Conservation (phyloP, 176 grass and related monocot genomes). For the Musa acuminata region DNA sequence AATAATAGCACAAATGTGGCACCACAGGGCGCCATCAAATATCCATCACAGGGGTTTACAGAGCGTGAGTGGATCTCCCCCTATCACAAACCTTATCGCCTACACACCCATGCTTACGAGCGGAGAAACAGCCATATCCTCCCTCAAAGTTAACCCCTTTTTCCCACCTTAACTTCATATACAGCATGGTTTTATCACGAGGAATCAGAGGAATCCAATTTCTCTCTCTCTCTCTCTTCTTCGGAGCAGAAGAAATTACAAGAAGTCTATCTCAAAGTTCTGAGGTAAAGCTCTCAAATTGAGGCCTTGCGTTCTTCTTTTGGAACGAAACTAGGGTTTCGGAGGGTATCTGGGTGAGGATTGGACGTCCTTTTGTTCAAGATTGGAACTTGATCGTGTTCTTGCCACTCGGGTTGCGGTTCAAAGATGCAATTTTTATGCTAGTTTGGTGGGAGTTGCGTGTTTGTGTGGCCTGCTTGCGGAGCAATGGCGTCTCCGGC, state of each 20-base stretch:
- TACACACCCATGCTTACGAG: not conserved
- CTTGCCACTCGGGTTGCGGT: not conserved
- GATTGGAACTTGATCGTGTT: not conserved
- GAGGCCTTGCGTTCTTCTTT: not conserved
- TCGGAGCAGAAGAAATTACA: not conserved
- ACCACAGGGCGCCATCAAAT: not conserved
- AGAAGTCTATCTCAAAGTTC: slow-evolving; percentile 4
- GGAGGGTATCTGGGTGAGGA: not conserved
- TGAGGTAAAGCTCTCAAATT: not conserved
- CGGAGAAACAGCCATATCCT: slow-evolving; percentile 11
- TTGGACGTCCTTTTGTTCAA: not conserved
- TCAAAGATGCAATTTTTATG: slow-evolving; percentile 19
- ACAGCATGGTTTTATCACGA: too few species aligned
- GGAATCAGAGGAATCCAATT: too few species aligned
- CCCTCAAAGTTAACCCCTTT: not conserved
- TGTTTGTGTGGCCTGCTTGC: slow-evolving; percentile 31
- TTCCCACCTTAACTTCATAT: not conserved
- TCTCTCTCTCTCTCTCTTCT: not conserved
- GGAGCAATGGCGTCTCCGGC: slow-evolving; percentile 65
- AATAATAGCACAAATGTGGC: too few species aligned
- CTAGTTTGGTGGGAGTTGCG: slow-evolving; percentile 1
- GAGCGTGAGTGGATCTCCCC: not conserved
- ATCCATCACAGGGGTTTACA: not conserved
- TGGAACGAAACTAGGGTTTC: slow-evolving; percentile 7
- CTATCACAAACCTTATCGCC: slow-evolving; percentile 20